Conservation (phyloP, 306 rosid genomes). For the Ammopiptanthus mongolicus region DNA sequence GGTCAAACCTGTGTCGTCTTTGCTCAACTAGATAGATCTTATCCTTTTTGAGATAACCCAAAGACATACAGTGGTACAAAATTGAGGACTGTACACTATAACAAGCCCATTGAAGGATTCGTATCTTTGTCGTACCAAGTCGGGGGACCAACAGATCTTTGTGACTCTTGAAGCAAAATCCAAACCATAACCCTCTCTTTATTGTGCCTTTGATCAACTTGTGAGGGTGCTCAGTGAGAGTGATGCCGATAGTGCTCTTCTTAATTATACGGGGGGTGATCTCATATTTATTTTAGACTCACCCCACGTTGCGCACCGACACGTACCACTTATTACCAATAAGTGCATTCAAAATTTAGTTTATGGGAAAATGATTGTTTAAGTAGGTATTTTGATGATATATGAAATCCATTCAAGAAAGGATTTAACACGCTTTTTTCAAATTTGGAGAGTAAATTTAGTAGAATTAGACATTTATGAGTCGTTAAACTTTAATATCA, state of each 20-base stretch:
- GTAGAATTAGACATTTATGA: no score
- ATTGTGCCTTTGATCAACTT: background rate
- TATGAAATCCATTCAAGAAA: no score
- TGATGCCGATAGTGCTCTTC: background rate
- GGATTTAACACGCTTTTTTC: no score
- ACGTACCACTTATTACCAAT: background rate
- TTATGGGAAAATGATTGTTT: no score
- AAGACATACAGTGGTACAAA: background rate
- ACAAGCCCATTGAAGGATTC: constrained; percentile 12
- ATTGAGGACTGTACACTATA: constrained; percentile 8
- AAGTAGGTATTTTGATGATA: no score
- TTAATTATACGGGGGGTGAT: background rate
- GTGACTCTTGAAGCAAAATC: constrained; percentile 24
- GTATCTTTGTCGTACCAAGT: constrained; percentile 27
- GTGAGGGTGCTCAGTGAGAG: background rate
- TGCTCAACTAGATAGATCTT: background rate
- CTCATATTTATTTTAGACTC: background rate
- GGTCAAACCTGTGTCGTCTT: background rate
- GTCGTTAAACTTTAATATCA: no score
- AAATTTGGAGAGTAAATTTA: no score
- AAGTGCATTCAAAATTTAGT: no score
- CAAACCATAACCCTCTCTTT: constrained; percentile 11
- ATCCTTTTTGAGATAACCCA: constrained; percentile 6
- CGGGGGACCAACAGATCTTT: constrained; percentile 47
- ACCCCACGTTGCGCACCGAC: background rate